phyloP scores from a whole-genome alignment of 2,329 filamentous ascomycete species.

The Scleromitrula shiraiana region DNA sequence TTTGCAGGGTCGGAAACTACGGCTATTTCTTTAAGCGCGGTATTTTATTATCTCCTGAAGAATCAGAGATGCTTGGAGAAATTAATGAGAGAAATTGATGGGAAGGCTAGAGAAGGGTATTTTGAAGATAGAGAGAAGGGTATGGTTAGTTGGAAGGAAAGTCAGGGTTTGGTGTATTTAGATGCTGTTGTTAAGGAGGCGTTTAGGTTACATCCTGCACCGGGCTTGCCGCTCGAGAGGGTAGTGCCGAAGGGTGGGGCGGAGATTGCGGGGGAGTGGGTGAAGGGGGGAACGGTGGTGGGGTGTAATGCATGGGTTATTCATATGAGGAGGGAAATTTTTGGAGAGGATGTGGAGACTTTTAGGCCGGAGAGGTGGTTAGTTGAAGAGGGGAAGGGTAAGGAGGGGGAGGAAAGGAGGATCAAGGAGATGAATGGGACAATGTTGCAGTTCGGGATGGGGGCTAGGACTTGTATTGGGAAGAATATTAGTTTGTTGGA shows the following conservation, averaged over 20 bases:
- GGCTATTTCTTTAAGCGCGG: slow-evolving; percentile 60
- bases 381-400: slow-evolving; percentile 33
- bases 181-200: slow-evolving; percentile 73
- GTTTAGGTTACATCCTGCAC: slow-evolving; percentile 67
- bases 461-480: slow-evolving; percentile 61
- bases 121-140: slow-evolving; percentile 46
- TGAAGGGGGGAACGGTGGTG: slow-evolving; percentile 65
- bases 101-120: slow-evolving; percentile 42
- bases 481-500: slow-evolving; percentile 57
- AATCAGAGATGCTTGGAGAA: slow-evolving; percentile 47
- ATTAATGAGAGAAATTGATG: slow-evolving; percentile 56
- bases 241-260: slow-evolving; percentile 58
- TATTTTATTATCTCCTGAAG: slow-evolving; percentile 68
- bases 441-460: slow-evolving; percentile 70
- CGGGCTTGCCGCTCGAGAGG: slow-evolving; percentile 65
- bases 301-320: slow-evolving; percentile 71
- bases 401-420: slow-evolving; percentile 40
- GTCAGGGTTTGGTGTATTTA: slow-evolving; percentile 64
- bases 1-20: slow-evolving; percentile 75
- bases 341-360: slow-evolving; percentile 56
- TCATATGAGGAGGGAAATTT: slow-evolving; percentile 59
- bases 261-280: slow-evolving; percentile 52
- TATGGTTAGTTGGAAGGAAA: slow-evolving; percentile 61
- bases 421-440: slow-evolving; percentile 58
- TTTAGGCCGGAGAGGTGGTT: slow-evolving; percentile 65